phyloP scores from a whole-genome alignment of 2,329 filamentous ascomycete species.

The Coniochaeta pulveracea region DNA sequence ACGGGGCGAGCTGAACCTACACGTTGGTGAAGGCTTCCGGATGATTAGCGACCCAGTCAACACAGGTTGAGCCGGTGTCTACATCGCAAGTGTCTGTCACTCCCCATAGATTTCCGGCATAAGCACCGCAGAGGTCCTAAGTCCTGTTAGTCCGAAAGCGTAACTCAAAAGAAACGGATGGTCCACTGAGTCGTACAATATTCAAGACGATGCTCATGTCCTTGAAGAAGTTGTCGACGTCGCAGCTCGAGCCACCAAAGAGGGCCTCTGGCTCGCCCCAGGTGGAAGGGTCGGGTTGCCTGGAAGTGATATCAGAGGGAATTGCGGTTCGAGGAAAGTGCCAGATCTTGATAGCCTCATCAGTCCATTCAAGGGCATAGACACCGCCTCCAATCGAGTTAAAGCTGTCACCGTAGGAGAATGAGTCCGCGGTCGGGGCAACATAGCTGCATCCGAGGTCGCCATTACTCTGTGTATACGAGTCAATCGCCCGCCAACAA shows the following conservation, averaged over 20 bases:
- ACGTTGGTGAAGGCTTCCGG: slow-evolving; percentile 3
- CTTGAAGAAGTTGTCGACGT: slow-evolving; percentile 51
- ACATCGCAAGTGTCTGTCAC: slow-evolving; percentile 2
- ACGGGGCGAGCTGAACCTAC: not conserved
- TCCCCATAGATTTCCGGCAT: slow-evolving; percentile 4
- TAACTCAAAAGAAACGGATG: not conserved
- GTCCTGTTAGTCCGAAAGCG: no score
- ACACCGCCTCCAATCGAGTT: slow-evolving; percentile 21
- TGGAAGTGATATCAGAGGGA: slow-evolving; percentile 22
- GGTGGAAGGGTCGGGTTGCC: slow-evolving; percentile 44
- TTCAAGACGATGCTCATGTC: slow-evolving; percentile 64
- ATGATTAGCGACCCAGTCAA: slow-evolving; percentile 1
- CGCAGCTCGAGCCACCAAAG: slow-evolving; percentile 47
- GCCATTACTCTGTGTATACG: slow-evolving; percentile 8
- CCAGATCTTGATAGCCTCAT: slow-evolving; percentile 28
- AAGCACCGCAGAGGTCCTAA: slow-evolving; percentile 4
- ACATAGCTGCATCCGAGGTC: slow-evolving; percentile 18
- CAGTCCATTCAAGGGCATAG: slow-evolving; percentile 32
- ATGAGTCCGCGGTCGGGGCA: not conserved
- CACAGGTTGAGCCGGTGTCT: slow-evolving; percentile 1
- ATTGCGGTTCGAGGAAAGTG: slow-evolving; percentile 20
- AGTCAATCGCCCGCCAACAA: slow-evolving; percentile 26
- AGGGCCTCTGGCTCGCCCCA: slow-evolving; percentile 57
- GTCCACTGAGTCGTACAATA: slow-evolving; percentile 33
- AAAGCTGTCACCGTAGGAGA: slow-evolving; percentile 1